Evolutionary conservation across 257 asterid genomes (phyloP).

Genomic region (Solanum paucissectum): DNA sequence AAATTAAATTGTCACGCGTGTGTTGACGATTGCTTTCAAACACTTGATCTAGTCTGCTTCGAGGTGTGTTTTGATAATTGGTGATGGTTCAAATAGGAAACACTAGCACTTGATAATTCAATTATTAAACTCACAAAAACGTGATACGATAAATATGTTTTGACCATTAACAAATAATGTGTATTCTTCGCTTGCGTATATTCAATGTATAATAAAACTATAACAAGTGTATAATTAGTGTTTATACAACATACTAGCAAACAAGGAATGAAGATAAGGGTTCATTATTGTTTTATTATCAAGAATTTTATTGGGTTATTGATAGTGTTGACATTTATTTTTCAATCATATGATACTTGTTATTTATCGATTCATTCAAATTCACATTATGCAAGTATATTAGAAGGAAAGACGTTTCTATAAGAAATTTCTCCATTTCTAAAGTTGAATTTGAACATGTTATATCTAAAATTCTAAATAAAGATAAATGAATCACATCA

Average conservation of each 20-base stretch:
- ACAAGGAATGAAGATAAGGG: background rate
- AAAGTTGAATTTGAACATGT: background rate
- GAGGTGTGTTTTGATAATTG: background rate
- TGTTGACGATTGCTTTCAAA: background rate
- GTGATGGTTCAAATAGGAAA: background rate
- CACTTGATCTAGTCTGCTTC: background rate
- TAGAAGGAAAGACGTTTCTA: background rate
- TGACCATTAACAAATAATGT: background rate
- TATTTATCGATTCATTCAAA: background rate
- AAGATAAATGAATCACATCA: background rate
- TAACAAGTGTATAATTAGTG: background rate
- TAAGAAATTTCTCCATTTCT: background rate
- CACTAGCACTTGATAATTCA: background rate
- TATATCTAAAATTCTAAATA: background rate
- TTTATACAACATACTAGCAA: background rate
- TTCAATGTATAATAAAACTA: background rate
- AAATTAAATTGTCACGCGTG: background rate
- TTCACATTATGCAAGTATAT: background rate
- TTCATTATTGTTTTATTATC: background rate
- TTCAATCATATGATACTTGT: background rate
- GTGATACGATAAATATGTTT: background rate
- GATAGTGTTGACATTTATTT: background rate
- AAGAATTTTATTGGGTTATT: background rate
- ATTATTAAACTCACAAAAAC: background rate
- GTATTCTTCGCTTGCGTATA: too few species aligned